Conservation (phyloP, 305 asterid species). For the Plantago rigida region DNA sequence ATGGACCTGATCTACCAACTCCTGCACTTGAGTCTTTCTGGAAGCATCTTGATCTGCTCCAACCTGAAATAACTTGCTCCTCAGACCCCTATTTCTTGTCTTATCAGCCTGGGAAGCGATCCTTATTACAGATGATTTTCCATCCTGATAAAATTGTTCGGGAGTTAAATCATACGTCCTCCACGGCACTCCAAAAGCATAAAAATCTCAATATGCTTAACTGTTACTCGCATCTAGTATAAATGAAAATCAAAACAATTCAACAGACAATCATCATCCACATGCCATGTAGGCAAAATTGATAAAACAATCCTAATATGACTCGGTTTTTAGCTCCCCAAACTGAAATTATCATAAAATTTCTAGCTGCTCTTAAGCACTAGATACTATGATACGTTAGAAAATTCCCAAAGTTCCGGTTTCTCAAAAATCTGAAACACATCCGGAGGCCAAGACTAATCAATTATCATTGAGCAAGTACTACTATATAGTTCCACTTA, state of each 20-base stretch:
- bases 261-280: neutral
- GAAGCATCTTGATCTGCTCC: constrained; percentile 26
- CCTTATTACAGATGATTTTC: constrained; percentile 10
- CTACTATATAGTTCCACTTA: neutral
- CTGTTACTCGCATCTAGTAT: neutral
- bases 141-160: constrained; percentile 22
- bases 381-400: too few species aligned
- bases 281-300: too few species aligned
- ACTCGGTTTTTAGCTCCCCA: too few species aligned
- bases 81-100: constrained; percentile 17
- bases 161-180: constrained; percentile 13
- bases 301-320: too few species aligned
- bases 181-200: constrained; percentile 7
- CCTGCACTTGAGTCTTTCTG: constrained; percentile 31
- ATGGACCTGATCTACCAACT: constrained; percentile 38
- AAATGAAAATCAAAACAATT: constrained; percentile 5
- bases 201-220: neutral
- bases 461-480: neutral
- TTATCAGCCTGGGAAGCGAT: constrained; percentile 14
- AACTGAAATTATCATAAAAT: too few species aligned
- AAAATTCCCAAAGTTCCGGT: too few species aligned
- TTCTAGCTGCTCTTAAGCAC: too few species aligned
- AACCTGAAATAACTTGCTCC: constrained; percentile 16
- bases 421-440: too few species aligned
- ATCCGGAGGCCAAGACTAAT: too few species aligned